Percentiles rank a stretch among this genome's conserved stretches.
phyloP scores from a whole-genome alignment of 2,329 filamentous ascomycete species.

The Fusarium protoensiforme region DNA sequence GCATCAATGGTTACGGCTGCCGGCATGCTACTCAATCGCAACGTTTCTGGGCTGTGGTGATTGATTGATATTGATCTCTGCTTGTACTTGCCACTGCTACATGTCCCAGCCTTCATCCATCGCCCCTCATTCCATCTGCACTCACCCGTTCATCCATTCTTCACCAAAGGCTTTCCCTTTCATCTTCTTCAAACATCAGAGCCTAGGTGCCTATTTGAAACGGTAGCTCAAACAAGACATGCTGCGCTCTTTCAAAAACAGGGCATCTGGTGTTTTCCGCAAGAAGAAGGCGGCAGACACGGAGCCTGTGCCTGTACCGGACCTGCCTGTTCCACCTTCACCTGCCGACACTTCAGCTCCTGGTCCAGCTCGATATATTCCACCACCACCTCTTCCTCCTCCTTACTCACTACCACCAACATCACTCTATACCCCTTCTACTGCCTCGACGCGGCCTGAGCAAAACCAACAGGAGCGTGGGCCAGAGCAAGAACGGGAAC shows the following conservation, averaged over 20 bases:
- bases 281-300: conserved; percentile 26
- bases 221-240: conserved; percentile 24
- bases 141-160: neutral
- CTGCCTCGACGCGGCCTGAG: neutral
- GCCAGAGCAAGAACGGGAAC: neutral
- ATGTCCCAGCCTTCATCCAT: neutral
- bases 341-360: neutral
- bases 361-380: neutral
- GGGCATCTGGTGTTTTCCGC: conserved; percentile 37
- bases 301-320: conserved; percentile 6
- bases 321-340: conserved; percentile 11
- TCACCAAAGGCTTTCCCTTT: neutral
- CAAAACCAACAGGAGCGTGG: neutral
- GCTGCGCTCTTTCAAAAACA: conserved; percentile 41
- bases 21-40: neutral
- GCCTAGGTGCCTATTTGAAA: neutral
- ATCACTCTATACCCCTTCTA: conserved; percentile 1
- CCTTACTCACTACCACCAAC: conserved; percentile 6
- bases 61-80: neutral
- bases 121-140: neutral
- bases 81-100: neutral
- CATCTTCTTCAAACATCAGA: neutral
- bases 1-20: neutral
- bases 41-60: neutral
- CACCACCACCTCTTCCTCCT: neutral